phyloP scores from a whole-genome alignment of 1,284 basidiomycete species.

The Microbotryum violaceum region DNA sequence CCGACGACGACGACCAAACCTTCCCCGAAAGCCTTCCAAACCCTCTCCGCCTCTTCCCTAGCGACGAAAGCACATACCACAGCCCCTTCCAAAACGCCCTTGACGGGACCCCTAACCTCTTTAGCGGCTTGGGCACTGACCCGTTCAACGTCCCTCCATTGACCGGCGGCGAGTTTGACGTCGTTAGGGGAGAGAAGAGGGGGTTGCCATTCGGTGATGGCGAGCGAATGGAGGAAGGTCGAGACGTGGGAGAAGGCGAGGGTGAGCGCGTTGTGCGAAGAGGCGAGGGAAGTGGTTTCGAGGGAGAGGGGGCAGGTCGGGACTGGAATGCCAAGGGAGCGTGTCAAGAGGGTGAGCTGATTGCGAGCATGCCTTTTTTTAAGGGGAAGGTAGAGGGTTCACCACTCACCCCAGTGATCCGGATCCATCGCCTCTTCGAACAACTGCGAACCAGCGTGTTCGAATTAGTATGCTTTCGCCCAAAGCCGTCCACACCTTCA shows the following conservation, averaged over 20 bases:
- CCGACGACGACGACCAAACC: too few relatives aligned
- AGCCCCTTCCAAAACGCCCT: too few relatives aligned
- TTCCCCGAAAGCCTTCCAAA: too few relatives aligned
- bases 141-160: background rate
- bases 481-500: too few relatives aligned
- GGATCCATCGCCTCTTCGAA: slow-evolving; percentile 7
- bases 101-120: too few relatives aligned
- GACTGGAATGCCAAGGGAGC: background rate
- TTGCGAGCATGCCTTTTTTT: too few relatives aligned
- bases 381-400: too few relatives aligned
- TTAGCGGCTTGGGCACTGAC: too few relatives aligned
- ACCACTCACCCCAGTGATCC: background rate
- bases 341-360: too few relatives aligned
- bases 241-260: background rate
- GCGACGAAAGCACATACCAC: too few relatives aligned
- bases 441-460: background rate
- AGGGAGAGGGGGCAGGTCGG: background rate
- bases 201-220: background rate
- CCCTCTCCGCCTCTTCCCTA: too few relatives aligned
- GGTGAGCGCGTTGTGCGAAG: background rate
- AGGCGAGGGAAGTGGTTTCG: background rate
- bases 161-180: background rate
- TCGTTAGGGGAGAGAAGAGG: background rate
- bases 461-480: too few relatives aligned
- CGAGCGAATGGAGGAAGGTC: background rate